phyloP scores from a whole-genome alignment of 2,329 filamentous ascomycete genomes.

The Lasiodiplodia theobromae region DNA sequence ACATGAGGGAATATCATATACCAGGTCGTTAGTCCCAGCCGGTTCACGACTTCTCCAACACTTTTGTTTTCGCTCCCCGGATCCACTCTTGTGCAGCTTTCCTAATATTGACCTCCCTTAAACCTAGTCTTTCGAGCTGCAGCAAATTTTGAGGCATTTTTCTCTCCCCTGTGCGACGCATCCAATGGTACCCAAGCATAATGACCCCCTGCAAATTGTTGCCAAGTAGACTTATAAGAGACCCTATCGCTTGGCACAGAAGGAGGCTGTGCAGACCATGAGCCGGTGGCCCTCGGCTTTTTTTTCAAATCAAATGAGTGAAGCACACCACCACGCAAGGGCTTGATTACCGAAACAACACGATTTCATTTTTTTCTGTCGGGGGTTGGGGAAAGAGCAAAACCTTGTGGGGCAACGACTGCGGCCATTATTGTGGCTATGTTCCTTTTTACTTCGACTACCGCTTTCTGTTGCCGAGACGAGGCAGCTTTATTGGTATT shows the following conservation, averaged over 20 bases:
- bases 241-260: slow-evolving; percentile 7
- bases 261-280: slow-evolving; percentile 14
- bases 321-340: slow-evolving; percentile 15
- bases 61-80: background rate
- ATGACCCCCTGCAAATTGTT: background rate
- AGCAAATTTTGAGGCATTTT: slow-evolving; percentile 21
- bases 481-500: slow-evolving; percentile 62
- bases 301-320: background rate
- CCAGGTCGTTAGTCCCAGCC: background rate
- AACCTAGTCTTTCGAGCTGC: background rate
- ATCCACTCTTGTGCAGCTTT: background rate
- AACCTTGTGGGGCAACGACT: background rate
- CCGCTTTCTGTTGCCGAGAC: slow-evolving; percentile 49
- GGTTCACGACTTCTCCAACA: background rate
- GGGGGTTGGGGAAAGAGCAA: background rate
- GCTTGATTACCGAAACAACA: background rate
- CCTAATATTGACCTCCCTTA: background rate
- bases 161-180: slow-evolving; percentile 6
- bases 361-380: background rate
- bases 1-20: background rate
- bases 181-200: background rate
- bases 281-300: background rate
- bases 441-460: background rate
- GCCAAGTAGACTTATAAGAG: background rate
- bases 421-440: slow-evolving; percentile 17